These are phyloP conservation scores for Kodamaea neixiangensis DNA, from an alignment of 805 yeast species.

Conservation along the genomic window DNA sequence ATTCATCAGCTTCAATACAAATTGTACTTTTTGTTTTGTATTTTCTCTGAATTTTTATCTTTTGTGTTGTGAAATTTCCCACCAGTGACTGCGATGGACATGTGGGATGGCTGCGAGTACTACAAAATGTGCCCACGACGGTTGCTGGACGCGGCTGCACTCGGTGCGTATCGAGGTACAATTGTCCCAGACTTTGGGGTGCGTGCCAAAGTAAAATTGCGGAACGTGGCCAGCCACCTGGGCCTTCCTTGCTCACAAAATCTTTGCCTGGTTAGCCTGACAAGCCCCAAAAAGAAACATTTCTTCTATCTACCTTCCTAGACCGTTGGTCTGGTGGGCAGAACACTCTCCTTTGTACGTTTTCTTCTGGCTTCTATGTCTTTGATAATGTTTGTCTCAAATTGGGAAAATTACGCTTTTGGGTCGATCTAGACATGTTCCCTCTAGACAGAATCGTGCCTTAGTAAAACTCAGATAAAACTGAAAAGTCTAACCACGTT, in stretches of 20 bases:
- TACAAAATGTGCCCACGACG: neutral
- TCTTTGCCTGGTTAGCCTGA: neutral
- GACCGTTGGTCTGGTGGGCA: neutral
- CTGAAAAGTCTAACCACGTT: neutral
- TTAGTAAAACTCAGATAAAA: neutral
- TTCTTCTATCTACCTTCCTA: neutral
- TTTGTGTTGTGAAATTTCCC: constrained; percentile 3
- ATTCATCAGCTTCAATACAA: neutral
- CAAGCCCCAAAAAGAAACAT: neutral
- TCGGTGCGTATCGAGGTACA: neutral
- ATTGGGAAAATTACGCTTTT: neutral
- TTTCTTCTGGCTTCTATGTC: neutral
- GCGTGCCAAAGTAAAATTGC: neutral
- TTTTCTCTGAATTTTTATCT: neutral
- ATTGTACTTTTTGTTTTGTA: neutral
- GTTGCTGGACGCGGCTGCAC: neutral
- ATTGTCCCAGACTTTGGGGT: neutral
- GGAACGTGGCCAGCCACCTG: constrained; percentile 8
- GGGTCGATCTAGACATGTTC: neutral
- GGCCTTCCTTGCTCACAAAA: constrained; percentile 2
- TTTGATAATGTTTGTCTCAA: neutral
- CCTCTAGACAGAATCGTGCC: neutral
- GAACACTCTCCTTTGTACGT: neutral
- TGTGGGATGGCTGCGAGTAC: neutral
- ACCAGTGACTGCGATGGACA: neutral